Base-by-base conservation (phyloP, 306 rosid genomes). In the Rubus parviflorus region DNA sequence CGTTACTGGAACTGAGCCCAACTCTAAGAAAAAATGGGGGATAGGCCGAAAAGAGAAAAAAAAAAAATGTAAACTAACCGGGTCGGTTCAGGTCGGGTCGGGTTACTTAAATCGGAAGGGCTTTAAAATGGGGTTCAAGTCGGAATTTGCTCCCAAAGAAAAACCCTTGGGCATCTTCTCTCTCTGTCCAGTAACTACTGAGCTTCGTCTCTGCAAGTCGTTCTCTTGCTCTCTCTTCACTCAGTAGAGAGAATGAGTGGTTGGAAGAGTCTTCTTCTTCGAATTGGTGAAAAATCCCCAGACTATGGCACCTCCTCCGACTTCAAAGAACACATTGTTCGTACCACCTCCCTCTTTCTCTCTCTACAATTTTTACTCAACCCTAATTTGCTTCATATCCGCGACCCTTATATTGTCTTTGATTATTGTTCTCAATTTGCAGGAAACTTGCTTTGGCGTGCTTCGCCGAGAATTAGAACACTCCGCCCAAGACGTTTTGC, bases 401-500 rank as follows among this genome's bases (percentile, higher is more conserved):
- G 35, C 35, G 35, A 30, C 35, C 35, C 35, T 42, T 15, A 13
- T 16, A 23, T 15, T 66, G 45, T 57, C 54, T 16, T 82, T 71
- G 46, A 35, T 25, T 81, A 23, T 61, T 38, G n/a, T 8, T 84
- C 76, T 79, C 45, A 3, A 23, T 79, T 81, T 75, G 53, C 89
- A 95, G 99, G 99, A 95, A 70, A 87, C 91, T 1, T 95, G 97
- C 77, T 92, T 87, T 38, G 92, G 89, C 52, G 90, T 69, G 40
- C 89, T 95, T 85, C 96, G 96, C 25, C 86, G 99, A 57, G 99
- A 95, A 85, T 56, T 90, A 75, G 99, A 95, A 62, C 96, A 88
- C 87, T 83, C 90, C 67, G 77, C 84, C 71, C 23, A 75, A 30
- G 99, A 95, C 52, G 49, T 95, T 80, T 66, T 88, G 77, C 85